Conservation (phyloP, 768 basidiomycete genomes). For the Kwoniella botswanensis region DNA sequence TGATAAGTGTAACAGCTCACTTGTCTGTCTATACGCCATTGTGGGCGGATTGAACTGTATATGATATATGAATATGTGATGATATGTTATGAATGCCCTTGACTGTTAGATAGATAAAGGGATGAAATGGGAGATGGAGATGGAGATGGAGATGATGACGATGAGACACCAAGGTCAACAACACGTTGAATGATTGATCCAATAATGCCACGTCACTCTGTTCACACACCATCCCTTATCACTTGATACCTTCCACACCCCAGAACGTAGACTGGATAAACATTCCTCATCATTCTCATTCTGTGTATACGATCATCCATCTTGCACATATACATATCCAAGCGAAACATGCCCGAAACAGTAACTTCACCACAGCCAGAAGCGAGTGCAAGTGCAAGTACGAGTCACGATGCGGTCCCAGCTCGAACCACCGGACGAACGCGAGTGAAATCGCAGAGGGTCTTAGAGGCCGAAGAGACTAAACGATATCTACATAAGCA, state of each 20-base stretch:
- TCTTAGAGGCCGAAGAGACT: constrained; percentile 42
- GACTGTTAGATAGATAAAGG: not conserved
- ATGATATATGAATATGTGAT: not conserved
- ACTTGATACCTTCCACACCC: not conserved
- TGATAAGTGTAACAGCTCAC: not conserved
- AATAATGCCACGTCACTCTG: constrained; percentile 10
- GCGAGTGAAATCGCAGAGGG: constrained; percentile 45
- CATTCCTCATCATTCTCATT: constrained; percentile 6
- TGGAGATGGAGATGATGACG: constrained; percentile 4
- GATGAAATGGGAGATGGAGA: not conserved
- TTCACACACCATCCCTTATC: not conserved
- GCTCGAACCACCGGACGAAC: constrained; percentile 28
- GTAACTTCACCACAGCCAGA: not conserved
- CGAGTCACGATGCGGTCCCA: not conserved
- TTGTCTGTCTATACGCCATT: constrained; percentile 22
- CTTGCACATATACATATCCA: too few relatives aligned
- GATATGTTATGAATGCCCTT: not conserved
- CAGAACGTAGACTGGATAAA: not conserved
- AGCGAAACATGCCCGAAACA: constrained; percentile 16
- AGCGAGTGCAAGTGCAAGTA: constrained; percentile 5
- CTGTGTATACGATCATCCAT: not conserved
- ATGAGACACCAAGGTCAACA: constrained; percentile 3
- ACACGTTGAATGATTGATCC: not conserved
- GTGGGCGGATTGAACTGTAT: not conserved
- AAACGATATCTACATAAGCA: constrained; percentile 19